Base-by-base conservation (phyloP, 1,284 basidiomycete genomes). In the Inonotus hispidus region DNA sequence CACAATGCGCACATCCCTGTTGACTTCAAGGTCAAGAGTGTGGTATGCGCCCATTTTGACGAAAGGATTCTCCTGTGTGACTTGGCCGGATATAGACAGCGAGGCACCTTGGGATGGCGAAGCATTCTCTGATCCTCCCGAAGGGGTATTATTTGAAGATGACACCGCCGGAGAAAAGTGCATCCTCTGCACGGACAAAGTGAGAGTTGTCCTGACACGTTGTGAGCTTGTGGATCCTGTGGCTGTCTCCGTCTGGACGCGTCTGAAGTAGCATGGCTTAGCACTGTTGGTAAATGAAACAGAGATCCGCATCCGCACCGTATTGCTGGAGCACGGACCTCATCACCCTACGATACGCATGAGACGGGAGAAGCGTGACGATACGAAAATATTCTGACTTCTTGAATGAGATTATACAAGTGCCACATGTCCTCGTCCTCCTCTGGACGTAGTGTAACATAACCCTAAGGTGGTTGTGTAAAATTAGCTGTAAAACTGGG, bases 401-500 rank as follows among this genome's bases (percentile, higher is more conserved):
- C 80, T 65, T 90, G 85, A 61, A 99, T 96, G 61, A 99, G 81
- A 76, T 99, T 98, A 76, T 98, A 98, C n/a, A 98, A 81, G 79
- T 99, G 96, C 93, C 96, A 99, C 90, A 99, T 97, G 75, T 99
- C 97, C 76, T 99, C 97, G 68, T 97, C 93, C 69, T 96, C 93
- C 73, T 98, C 91, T 27, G 93, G 93, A 57, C 91, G 84, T 46
- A 97, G 79, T n/a, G 85, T 92, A 66, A 96, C 90, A 81, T 93
- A 84, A 25, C 95, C 95, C 88, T 94, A 72, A 64, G 71, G 65
- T 66, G 65, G 59, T 60, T 49, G 65, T 27, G 46, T 11, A 49
- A 19, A 25, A 27, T 49, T 65, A 47, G 49, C 46, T 54, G 14
- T 5, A 60, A 38, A 16, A 53, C 23, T 16, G 14, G 27, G 39